Base-by-base conservation (phyloP, 2,329 filamentous ascomycete species). In the Colletotrichum camelliae region DNA sequence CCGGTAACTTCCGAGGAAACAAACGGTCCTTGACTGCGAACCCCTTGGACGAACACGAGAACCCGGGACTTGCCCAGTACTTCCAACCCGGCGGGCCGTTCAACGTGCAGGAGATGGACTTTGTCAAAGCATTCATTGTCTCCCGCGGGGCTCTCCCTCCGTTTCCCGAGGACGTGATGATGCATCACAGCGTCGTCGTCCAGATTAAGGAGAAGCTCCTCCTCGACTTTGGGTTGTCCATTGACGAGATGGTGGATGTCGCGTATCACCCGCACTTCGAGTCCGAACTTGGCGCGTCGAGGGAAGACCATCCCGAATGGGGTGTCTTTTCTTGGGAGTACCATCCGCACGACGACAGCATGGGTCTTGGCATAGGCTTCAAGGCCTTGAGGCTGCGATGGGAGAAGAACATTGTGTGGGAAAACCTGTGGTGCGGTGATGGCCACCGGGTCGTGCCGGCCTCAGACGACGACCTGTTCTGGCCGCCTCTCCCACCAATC, bases 331-430 rank as follows among this genome's bases (percentile, higher is more conserved):
- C 43, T 13, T 77, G 76, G 76, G 70, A 77, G 60, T 77, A 74
- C 18, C 67, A 73, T n/a, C 74, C 76, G 2, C 43, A 52, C 43
- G 43, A 52, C 16, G 35, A 74, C 48, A 58, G 15, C 10, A 35
- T 33, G 43, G 61, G 27, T 5, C 18, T 29, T 15, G 27, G 55
- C 8, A n/a, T 27, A 9, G 66, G 61, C 13, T 57, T 60, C 33
- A 72, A 71, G 15, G 24, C 43, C 27, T 27, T 77, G 7, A 39
- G 67, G 24, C 7, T 79, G 8, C 70, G 72, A 16, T 72, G 71
- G 39, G 67, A 78, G 27, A 71, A 73, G 39, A 39, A 70, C 8
- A 4, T 73, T 9, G 62, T 80, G 77, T 89, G 87, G 15, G 72
- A 77, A 27, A 60, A 72, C 27, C 43, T 29, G 10, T 78, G 77